These are phyloP conservation scores for Cucurbita ficifolia DNA, from an alignment of 306 rosid species.

Conservation along the genomic window DNA sequence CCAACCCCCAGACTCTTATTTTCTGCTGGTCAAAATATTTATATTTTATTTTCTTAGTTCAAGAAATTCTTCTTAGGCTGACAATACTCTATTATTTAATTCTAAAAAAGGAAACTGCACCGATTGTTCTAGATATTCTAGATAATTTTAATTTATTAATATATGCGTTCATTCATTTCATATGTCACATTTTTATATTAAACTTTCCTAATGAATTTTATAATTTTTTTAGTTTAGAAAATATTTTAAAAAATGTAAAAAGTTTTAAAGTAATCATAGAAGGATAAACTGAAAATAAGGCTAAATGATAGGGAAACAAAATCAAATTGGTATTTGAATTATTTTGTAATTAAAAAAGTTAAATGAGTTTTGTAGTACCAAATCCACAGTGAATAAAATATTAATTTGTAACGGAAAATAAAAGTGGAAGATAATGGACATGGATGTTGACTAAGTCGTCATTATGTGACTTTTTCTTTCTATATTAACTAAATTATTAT, in stretches of 20 bases:
- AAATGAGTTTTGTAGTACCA: not conserved
- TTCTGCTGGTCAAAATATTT: not conserved
- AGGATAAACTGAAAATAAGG: not conserved
- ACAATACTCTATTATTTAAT: not conserved
- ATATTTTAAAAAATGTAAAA: too few relatives aligned
- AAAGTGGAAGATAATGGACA: not conserved
- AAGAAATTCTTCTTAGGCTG: not conserved
- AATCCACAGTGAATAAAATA: not conserved
- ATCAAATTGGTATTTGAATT: too few relatives aligned
- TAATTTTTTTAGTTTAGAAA: too few relatives aligned
- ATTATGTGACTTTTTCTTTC: not conserved
- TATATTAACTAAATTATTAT: not conserved
- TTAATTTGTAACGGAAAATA: not conserved
- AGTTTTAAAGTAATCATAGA: too few relatives aligned
- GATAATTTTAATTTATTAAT: not conserved
- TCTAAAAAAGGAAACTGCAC: not conserved
- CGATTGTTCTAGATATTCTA: not conserved
- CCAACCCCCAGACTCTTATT: not conserved
- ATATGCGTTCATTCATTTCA: too few relatives aligned
- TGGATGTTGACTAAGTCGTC: constrained; percentile 5
- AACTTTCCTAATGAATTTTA: too few relatives aligned
- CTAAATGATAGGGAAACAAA: not conserved
- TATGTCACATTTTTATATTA: too few relatives aligned
- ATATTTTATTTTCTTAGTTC: not conserved
- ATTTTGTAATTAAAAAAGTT: too few relatives aligned